phyloP scores from a whole-genome alignment of 2,329 filamentous ascomycete species.

The Lasiodiplodia theobromae region DNA sequence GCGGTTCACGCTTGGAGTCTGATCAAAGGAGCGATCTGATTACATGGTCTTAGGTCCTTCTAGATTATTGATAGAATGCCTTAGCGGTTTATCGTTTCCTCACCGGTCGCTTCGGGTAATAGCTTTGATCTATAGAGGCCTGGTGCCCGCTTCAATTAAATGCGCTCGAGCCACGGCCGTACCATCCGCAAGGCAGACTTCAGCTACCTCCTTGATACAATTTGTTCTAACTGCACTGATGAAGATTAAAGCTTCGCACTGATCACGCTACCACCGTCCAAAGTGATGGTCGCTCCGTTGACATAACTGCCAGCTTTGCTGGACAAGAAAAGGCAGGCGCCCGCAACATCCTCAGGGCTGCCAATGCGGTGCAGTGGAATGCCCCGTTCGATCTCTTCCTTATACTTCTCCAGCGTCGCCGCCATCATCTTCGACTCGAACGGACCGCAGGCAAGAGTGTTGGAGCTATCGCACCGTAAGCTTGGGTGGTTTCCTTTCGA shows the following conservation, averaged over 20 bases:
- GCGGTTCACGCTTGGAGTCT: constrained; percentile 24
- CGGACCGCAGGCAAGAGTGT: constrained; percentile 75
- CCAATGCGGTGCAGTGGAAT: constrained; percentile 74
- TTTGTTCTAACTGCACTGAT: not conserved
- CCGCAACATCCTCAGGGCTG: constrained; percentile 71
- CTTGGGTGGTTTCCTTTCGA: constrained; percentile 34
- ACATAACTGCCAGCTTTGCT: constrained; percentile 67
- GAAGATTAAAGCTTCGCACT: constrained; percentile 43
- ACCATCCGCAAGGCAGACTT: not conserved
- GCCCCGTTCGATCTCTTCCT: constrained; percentile 62
- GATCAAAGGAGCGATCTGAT: constrained; percentile 11
- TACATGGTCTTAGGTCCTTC: not conserved
- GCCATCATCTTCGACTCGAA: constrained; percentile 79
- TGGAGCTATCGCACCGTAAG: constrained; percentile 49
- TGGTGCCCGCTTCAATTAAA: constrained; percentile 1
- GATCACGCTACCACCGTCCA: constrained; percentile 51
- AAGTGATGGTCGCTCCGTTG: constrained; percentile 52
- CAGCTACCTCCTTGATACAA: not conserved
- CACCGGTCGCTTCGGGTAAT: not conserved
- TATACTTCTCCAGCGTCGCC: constrained; percentile 67
- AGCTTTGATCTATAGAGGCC: not conserved
- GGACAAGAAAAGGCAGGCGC: constrained; percentile 73
- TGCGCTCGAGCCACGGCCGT: not conserved
- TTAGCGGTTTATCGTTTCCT: not conserved
- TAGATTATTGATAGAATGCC: not conserved